Conservation (phyloP, 371 early-diverging fungal species). For the Zychaea mexicana region DNA sequence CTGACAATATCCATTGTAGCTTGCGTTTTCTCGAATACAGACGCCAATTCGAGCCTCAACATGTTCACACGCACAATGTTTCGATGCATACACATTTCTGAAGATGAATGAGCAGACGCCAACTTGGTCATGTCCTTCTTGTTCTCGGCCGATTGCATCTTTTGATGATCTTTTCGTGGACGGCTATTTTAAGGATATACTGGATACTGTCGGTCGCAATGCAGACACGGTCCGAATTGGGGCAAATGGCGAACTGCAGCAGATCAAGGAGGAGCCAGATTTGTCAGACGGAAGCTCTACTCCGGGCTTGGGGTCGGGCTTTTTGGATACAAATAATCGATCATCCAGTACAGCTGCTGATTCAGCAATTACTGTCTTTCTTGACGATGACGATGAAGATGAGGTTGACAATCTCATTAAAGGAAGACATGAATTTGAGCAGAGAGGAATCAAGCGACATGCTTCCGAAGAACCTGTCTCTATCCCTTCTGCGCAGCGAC, state of each 20-base stretch:
- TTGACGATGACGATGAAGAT: background rate
- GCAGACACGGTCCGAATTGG: slow-evolving; percentile 66
- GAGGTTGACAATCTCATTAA: too few species aligned
- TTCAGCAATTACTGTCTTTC: background rate
- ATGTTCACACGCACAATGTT: slow-evolving; percentile 79
- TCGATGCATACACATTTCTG: slow-evolving; percentile 69
- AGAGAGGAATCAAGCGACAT: slow-evolving; percentile 1
- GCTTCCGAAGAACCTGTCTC: background rate
- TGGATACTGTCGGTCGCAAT: slow-evolving; percentile 44
- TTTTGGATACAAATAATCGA: slow-evolving; percentile 15
- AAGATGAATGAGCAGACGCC: slow-evolving; percentile 72
- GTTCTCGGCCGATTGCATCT: slow-evolving; percentile 51
- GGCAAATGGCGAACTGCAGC: slow-evolving; percentile 58
- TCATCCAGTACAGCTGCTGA: slow-evolving; percentile 19
- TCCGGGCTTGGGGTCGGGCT: background rate
- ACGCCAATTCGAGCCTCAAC: slow-evolving; percentile 61
- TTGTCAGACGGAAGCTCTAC: background rate
- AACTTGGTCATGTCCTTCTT: slow-evolving; percentile 78
- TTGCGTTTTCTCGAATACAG: slow-evolving; percentile 64
- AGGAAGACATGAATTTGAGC: background rate
- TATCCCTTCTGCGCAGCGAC: background rate
- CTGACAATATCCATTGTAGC: slow-evolving; percentile 35
- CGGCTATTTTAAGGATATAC: slow-evolving; percentile 68
- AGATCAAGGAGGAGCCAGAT: slow-evolving; percentile 30
- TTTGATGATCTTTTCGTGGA: slow-evolving; percentile 69